phyloP scores from a whole-genome alignment of 148 eudicot genomes.

The Spergularia bocconei region DNA sequence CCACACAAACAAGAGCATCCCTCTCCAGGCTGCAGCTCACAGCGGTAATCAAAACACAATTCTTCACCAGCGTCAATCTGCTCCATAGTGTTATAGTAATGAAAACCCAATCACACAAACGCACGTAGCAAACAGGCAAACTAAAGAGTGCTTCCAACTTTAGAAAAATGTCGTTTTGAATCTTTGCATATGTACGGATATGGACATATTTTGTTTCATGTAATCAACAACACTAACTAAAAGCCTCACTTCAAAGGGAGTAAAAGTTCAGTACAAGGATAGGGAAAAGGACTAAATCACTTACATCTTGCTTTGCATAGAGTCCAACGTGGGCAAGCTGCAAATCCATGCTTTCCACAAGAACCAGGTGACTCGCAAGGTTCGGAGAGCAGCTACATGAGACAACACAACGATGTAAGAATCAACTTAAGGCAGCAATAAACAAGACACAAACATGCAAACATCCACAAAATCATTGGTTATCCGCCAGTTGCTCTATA shows the following conservation, averaged over 20 bases:
- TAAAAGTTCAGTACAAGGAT: background rate
- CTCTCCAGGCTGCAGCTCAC: conserved; percentile 52
- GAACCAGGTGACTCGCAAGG: conserved; percentile 76
- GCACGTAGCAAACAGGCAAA: background rate
- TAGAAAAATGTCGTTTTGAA: no score
- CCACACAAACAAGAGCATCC: conserved; percentile 71
- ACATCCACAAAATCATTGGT: background rate
- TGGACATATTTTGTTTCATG: no score
- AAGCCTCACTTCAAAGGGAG: background rate
- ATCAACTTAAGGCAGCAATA: background rate
- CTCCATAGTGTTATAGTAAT: conserved; percentile 1
- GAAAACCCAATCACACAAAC: conserved; percentile 6
- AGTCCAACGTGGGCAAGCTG: conserved; percentile 78
- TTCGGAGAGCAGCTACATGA: conserved; percentile 85
- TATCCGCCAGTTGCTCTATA: no score
- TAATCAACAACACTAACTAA: no score
- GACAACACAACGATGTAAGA: conserved; percentile 12
- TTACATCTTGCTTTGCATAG: conserved; percentile 85
- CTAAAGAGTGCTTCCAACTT: no score
- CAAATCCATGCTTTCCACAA: conserved; percentile 89
- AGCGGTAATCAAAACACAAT: conserved; percentile 56
- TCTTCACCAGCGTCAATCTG: conserved; percentile 90
- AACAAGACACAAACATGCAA: background rate
- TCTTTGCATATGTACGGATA: no score
- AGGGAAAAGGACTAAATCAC: conserved; percentile 17